Conservation (phyloP, 1,139 yeast species). For the Diutina mesorugosa region DNA sequence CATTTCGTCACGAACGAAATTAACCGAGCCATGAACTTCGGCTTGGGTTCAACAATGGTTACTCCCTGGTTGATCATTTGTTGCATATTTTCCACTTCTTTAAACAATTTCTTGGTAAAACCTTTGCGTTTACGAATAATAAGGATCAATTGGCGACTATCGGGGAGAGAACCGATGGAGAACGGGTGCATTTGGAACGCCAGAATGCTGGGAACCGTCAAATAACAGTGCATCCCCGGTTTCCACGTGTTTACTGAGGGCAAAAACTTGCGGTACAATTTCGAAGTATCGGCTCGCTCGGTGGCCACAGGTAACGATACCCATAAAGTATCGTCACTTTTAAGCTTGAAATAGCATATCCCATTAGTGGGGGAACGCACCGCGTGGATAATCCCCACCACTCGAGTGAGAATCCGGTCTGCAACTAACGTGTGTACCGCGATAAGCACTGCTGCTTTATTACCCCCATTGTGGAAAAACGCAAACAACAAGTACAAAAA, state of each 20-base stretch:
- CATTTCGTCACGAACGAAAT: not conserved
- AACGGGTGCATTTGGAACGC: slow-evolving; percentile 35
- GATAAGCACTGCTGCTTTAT: slow-evolving; percentile 22
- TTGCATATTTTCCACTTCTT: slow-evolving; percentile 9
- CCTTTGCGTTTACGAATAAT: slow-evolving; percentile 29
- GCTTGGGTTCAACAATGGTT: not conserved
- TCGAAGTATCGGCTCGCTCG: slow-evolving; percentile 7
- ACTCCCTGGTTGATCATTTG: slow-evolving; percentile 10
- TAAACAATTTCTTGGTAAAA: slow-evolving; percentile 25
- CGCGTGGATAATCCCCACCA: slow-evolving; percentile 19
- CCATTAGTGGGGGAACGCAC: slow-evolving; percentile 27
- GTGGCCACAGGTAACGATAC: slow-evolving; percentile 22
- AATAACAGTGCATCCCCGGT: slow-evolving; percentile 33
- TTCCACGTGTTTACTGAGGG: slow-evolving; percentile 32
- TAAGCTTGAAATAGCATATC: slow-evolving; percentile 21
- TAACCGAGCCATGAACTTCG: not conserved
- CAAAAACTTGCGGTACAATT: slow-evolving; percentile 18
- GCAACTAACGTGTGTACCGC: slow-evolving; percentile 32
- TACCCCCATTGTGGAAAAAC: slow-evolving; percentile 27
- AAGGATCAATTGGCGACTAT: slow-evolving; percentile 23
- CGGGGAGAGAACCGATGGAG: slow-evolving; percentile 27
- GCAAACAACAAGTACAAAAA: slow-evolving; percentile 32
- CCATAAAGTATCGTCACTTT: slow-evolving; percentile 29
- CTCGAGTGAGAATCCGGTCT: slow-evolving; percentile 25
- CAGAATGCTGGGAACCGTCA: slow-evolving; percentile 25